Evolutionary conservation across 228 moss, liverwort and hornwort species (phyloP).

Genomic region (Sphagnum magellanicum): DNA sequence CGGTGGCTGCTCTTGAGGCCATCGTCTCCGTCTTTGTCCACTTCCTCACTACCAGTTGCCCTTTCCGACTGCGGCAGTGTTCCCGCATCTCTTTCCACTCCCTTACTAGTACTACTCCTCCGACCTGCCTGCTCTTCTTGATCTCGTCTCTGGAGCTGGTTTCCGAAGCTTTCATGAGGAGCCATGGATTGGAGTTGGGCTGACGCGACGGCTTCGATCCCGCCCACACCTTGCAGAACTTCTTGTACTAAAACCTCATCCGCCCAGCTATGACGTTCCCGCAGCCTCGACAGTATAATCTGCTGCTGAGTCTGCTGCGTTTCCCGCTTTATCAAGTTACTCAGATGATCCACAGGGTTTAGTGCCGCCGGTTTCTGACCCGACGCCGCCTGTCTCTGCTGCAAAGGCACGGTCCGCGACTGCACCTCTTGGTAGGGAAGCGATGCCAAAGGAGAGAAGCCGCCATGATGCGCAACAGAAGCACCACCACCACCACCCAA

Average conservation of each 20-base stretch:
- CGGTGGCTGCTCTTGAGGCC: slow-evolving; percentile 25
- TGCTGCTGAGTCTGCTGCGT: slow-evolving; percentile 2
- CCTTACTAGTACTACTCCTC: no score
- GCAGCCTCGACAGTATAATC: slow-evolving; percentile 19
- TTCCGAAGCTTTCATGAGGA: not conserved
- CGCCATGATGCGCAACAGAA: not conserved
- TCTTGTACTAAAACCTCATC: slow-evolving; percentile 36
- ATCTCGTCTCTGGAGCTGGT: no score
- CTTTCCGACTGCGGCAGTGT: no score
- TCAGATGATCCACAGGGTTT: slow-evolving; percentile 17
- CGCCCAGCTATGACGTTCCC: slow-evolving; percentile 39
- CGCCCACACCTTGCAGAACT: slow-evolving; percentile 32
- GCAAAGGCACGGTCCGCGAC: not conserved
- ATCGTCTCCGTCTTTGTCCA: slow-evolving; percentile 17
- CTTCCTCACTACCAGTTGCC: not conserved
- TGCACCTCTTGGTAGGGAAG: not conserved
- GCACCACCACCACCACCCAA: slow-evolving; percentile 4
- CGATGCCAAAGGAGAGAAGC: not conserved
- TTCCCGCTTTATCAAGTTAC: slow-evolving; percentile 18
- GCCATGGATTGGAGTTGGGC: slow-evolving; percentile 39
- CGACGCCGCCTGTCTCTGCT: not conserved
- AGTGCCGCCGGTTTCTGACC: no score
- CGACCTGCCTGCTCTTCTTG: no score
- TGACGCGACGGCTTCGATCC: slow-evolving; percentile 26
- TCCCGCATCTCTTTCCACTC: no score